Evolutionary conservation across 805 yeast species (phyloP), one percentile per base, ranked within the genome.

Genomic region (Candida arabinofermentans): DNA sequence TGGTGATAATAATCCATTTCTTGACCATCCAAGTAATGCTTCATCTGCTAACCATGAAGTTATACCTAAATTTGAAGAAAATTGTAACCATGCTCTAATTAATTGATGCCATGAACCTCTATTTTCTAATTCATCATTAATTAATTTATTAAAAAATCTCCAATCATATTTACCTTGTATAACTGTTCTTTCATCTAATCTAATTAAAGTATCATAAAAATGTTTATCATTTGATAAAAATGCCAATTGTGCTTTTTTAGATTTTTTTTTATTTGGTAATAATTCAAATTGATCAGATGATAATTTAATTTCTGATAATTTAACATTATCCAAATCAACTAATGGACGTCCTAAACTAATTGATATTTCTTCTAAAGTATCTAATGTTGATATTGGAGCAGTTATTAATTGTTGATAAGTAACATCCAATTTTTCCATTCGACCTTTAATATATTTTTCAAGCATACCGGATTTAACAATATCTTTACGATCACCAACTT

Each of bases 111-210:
- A 64, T n/a, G 47, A 37, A 3, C 76, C 68, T 13, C 69, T 73
- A 47, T 65, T 61, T 45, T 69, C 69, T 33, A 62, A 64, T 27
- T 61, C 51, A 29, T 60, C 61, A 24, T 52, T 51, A n/a, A 70
- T 58, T 29, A 69, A 61, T 37, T 64, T 58, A 48, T 70, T 71
- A 69, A 80, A 82, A 50, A 79, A 81, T 44, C 86, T 69, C 84
- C 86, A 80, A 58, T 82, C 88, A 51, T 80, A 81, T 40, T 59
- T 66, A 61, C 70, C 60, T 27, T 58, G 64, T 19, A 46, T 32
- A 10, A 58, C 60, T 3, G 53, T 53, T 50, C 64, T 66, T 35
- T 58, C 55, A 22, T 55, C 57, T 36, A 64, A 58, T 27, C 54
- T 45, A 22, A 57, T 50, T 26, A 61, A 53, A 13, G 63, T 47